phyloP scores from a whole-genome alignment of 768 basidiomycete genomes.

The Termitomyces sp. region DNA sequence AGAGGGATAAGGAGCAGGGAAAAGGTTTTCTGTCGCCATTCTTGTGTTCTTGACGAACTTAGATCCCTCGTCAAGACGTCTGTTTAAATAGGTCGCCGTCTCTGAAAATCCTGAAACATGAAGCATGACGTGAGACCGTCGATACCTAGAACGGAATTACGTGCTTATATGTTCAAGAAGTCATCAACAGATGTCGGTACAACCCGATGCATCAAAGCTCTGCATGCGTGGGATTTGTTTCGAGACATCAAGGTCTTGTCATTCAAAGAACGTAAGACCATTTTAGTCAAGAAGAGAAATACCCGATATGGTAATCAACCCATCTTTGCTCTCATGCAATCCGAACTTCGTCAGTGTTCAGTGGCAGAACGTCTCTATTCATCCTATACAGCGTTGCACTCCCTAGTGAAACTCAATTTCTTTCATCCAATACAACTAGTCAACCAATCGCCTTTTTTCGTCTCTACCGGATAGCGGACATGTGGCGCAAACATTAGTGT shows the following conservation, averaged over 20 bases:
- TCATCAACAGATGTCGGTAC: neutral
- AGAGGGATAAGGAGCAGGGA: conserved; percentile 22
- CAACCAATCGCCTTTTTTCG: neutral
- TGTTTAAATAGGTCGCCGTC: neutral
- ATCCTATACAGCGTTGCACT: neutral
- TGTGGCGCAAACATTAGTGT: neutral
- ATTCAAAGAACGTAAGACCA: neutral
- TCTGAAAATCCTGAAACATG: neutral
- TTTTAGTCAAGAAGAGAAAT: neutral
- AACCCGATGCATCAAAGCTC: neutral
- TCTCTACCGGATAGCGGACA: neutral
- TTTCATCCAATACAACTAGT: neutral
- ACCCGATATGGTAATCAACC: too few relatives aligned
- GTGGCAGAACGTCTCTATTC: neutral
- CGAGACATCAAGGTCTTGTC: too few relatives aligned
- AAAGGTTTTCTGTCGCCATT: conserved; percentile 15
- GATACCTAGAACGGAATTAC: neutral
- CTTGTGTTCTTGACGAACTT: neutral
- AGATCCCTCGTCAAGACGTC: too few relatives aligned
- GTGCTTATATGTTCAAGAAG: neutral
- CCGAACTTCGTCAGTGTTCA: neutral
- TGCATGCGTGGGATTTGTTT: neutral
- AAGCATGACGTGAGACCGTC: neutral
- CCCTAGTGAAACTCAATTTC: neutral
- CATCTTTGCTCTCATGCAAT: neutral